A percentile compares a stretch with the other conserved stretches of the same genome.
These are phyloP conservation scores for Rubroboletus satanas DNA, from an alignment of 768 basidiomycete species.

Conservation along the genomic window DNA sequence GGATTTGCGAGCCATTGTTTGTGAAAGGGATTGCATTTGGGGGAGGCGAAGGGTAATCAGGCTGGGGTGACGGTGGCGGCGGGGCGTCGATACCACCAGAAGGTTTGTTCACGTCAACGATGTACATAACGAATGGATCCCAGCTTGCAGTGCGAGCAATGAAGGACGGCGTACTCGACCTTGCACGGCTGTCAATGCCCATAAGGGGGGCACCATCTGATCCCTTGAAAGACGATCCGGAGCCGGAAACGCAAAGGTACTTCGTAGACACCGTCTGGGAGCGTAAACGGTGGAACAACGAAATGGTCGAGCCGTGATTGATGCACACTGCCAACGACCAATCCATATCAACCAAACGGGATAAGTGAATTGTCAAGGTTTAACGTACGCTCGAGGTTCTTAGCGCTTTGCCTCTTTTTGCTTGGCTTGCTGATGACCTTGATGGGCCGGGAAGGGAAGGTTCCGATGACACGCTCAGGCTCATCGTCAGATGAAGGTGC, in stretches of 20 bases:
- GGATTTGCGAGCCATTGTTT: constrained; percentile 78
- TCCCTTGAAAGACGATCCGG: constrained; percentile 86
- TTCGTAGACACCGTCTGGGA: constrained; percentile 96
- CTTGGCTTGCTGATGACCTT: constrained; percentile 98
- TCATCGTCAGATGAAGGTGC: constrained; percentile 78
- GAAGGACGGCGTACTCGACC: constrained; percentile 77
- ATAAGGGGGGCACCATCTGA: constrained; percentile 87
- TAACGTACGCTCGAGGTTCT: constrained; percentile 84
- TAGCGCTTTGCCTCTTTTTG: constrained; percentile 93
- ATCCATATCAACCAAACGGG: constrained; percentile 13
- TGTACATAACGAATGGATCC: constrained; percentile 97
- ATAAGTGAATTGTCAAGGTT: constrained; percentile 4
- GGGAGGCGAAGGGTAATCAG: constrained; percentile 89
- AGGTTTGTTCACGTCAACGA: constrained; percentile 88
- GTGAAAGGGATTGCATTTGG: constrained; percentile 86
- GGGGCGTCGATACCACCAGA: constrained; percentile 72
- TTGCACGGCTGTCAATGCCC: constrained; percentile 70
- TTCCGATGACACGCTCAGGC: constrained; percentile 78
- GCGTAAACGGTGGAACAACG: constrained; percentile 91
- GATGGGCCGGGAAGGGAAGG: constrained; percentile 91
- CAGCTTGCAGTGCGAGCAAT: constrained; percentile 87
- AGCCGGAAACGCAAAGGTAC: constrained; percentile 93
- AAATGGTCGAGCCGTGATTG: constrained; percentile 92
- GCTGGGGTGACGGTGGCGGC: constrained; percentile 76
- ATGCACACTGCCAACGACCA: constrained; percentile 68